Evolutionary conservation across 192 early-diverging fungal genomes (phyloP).

Genomic region (Piromyces sp.): DNA sequence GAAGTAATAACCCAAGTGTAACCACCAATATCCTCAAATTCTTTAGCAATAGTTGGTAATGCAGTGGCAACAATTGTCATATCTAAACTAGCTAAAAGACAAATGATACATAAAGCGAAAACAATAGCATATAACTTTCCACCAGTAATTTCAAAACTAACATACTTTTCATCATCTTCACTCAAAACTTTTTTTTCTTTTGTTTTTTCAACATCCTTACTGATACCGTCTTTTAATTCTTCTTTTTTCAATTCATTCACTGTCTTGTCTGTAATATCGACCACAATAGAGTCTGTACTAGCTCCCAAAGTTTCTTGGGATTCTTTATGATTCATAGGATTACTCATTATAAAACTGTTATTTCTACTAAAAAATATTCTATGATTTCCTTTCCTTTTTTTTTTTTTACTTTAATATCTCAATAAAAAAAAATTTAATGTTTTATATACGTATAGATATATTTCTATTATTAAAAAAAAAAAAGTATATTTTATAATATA

Average conservation of each 20-base stretch:
- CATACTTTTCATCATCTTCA: not conserved
- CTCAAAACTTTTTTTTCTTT: too few species aligned
- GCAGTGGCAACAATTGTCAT: conserved; percentile 70
- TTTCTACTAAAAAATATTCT: too few species aligned
- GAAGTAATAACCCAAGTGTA: not conserved
- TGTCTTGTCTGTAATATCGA: not conserved
- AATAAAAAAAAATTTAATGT: too few species aligned
- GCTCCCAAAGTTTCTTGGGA: not conserved
- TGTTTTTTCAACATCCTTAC: too few species aligned
- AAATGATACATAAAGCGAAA: not conserved
- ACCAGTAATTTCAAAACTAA: not conserved
- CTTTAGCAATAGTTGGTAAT: conserved; percentile 44
- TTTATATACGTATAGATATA: too few species aligned
- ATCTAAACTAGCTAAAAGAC: conserved; percentile 50
- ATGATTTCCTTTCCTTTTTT: not conserved
- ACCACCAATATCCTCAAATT: conserved; percentile 26
- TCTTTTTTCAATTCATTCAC: not conserved
- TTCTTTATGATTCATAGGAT: not conserved
- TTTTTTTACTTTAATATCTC: too few species aligned
- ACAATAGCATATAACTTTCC: not conserved
- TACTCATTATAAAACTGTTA: not conserved
- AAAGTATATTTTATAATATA: too few species aligned
- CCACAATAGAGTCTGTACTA: not conserved
- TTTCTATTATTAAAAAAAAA: too few species aligned
- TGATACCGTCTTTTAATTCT: not conserved